Base-by-base conservation (phyloP, 2,329 filamentous ascomycete species). In the Trichoderma sp. region DNA sequence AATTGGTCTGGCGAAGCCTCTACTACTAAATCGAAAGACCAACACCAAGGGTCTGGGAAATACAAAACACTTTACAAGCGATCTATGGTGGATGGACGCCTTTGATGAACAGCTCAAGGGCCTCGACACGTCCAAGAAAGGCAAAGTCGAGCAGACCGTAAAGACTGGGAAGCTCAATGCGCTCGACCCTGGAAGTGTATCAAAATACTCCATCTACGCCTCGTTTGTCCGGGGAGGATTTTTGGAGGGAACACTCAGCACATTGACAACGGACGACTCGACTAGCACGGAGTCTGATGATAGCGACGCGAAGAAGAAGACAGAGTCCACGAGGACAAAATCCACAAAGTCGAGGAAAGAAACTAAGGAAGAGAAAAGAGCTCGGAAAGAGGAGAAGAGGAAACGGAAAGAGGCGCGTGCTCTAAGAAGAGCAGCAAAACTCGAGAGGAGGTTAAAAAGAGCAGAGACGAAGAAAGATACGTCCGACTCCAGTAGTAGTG, bases 71-170 rank as follows among this genome's bases (percentile, higher is more conserved):
- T 88, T 88, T 77, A 90, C 89, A 27, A 90, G 88, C 79, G 96
- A 98, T 82, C 95, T 98, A 83, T 99, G 97, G 97, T 99, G 97
- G 97, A 89, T 98, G 84, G 93, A 94, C 75, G 97, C 97, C 12
- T 98, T 98, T 79, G 96, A 98, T 84, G 92, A 95, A 82, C 95
- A 95, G 74, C 86, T 98, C 78, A 93, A 97, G 83, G 93, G 93
- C 4, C 88, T 98, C 71, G 93, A 94, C 81, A 91, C 89, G 1
- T 87, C 88, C 29, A 87, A 88, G 78, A 84, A 89, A 78, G 88
- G 91, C 71, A 85, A 87, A 79, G 86, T 91, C 74, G 84, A 89
- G 79, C 85, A 93, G 87, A 89, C 90, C 76, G 83, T 90, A 77
- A 86, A 85, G 38, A 86, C 87, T 75, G 86, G 89, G 76, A 86